Percentiles rank a stretch among this genome's conserved stretches.
Conservation (phyloP, 2,329 filamentous ascomycete genomes). For the Aspergillus sp. region DNA sequence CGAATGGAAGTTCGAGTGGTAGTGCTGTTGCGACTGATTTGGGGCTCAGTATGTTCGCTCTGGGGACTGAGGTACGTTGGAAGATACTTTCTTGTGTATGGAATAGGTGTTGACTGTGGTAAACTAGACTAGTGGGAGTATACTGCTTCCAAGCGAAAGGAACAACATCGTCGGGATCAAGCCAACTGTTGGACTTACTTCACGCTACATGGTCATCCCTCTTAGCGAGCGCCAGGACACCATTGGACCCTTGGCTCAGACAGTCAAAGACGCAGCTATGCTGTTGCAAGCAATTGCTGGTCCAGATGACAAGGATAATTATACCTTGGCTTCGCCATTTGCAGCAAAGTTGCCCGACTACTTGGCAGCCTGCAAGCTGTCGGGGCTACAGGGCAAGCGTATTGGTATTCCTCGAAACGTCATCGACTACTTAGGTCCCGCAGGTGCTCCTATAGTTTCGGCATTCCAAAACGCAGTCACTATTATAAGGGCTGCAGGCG, state of each 20-base stretch:
- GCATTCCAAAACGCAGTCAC: slow-evolving; percentile 60
- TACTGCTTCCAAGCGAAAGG: slow-evolving; percentile 56
- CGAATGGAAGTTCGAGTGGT: slow-evolving; percentile 63
- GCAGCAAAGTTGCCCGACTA: slow-evolving; percentile 59
- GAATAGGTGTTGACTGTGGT: not conserved
- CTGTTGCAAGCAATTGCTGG: slow-evolving; percentile 62
- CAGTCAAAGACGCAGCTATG: slow-evolving; percentile 61
- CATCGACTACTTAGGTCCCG: slow-evolving; percentile 43
- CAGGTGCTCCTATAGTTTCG: slow-evolving; percentile 47
- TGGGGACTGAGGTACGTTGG: slow-evolving; percentile 59
- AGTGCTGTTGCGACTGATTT: slow-evolving; percentile 62
- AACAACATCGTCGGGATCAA: slow-evolving; percentile 70
- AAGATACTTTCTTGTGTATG: too few relatives aligned
- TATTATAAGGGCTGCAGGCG: slow-evolving; percentile 58
- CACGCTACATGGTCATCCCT: slow-evolving; percentile 62
- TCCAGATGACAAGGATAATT: slow-evolving; percentile 56
- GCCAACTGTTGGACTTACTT: slow-evolving; percentile 66
- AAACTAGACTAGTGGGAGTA: slow-evolving; percentile 61
- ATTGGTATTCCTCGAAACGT: slow-evolving; percentile 67
- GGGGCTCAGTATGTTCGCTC: slow-evolving; percentile 59
- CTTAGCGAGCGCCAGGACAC: slow-evolving; percentile 61
- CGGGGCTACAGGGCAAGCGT: slow-evolving; percentile 57
- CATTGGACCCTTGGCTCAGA: slow-evolving; percentile 60
- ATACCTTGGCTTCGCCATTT: slow-evolving; percentile 61
- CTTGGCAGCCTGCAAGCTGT: slow-evolving; percentile 57